Conservation (phyloP, 768 basidiomycete genomes). For the Kwoniella botswanensis region DNA sequence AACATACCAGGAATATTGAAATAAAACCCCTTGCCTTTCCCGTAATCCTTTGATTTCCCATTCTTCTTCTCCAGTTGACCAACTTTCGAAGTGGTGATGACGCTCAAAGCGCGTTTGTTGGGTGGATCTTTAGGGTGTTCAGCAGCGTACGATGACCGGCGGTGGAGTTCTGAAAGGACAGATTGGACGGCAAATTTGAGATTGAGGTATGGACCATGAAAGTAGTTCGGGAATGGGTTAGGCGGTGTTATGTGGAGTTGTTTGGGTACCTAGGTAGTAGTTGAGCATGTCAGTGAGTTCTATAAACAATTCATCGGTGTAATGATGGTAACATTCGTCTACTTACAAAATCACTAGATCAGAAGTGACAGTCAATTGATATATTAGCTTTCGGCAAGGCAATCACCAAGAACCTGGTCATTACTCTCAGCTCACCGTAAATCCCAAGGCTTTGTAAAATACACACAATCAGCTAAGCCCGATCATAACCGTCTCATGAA, state of each 20-base stretch:
- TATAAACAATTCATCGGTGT: no score
- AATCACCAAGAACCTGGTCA: no score
- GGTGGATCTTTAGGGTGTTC: conserved; percentile 27
- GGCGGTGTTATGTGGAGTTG: conserved; percentile 55
- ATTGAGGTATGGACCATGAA: conserved; percentile 53
- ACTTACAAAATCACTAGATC: neutral
- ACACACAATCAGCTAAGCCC: neutral
- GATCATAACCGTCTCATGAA: no score
- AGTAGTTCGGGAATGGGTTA: conserved; percentile 44
- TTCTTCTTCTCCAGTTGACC: conserved; percentile 22
- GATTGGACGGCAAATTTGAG: conserved; percentile 54
- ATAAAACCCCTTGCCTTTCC: conserved; percentile 31
- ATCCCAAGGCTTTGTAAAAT: no score
- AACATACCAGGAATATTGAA: conserved; percentile 66
- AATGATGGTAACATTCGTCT: neutral
- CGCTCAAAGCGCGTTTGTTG: conserved; percentile 21
- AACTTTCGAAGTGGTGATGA: conserved; percentile 33
- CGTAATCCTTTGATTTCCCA: conserved; percentile 29
- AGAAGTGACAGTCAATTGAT: no score
- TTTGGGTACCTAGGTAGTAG: conserved; percentile 47
- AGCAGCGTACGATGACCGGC: conserved; percentile 29
- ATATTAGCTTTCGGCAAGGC: no score
- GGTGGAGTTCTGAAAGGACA: conserved; percentile 45
- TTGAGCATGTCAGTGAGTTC: neutral
- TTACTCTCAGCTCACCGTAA: neutral